phyloP scores from a whole-genome alignment of 768 basidiomycete species.

The Pleurotus eryngii region DNA sequence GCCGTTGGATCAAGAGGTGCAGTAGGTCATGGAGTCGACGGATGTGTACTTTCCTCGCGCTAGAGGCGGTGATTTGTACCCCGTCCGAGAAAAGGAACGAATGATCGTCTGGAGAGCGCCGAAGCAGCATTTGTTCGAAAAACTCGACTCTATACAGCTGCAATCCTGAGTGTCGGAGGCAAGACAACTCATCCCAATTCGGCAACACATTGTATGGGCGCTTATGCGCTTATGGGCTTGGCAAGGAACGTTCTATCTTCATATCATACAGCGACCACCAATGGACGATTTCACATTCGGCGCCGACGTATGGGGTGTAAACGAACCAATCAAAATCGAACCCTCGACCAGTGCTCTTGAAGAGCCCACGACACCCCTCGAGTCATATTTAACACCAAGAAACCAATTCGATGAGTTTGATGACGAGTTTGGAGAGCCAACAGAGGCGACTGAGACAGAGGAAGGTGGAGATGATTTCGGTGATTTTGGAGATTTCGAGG shows the following conservation, averaged over 20 bases:
- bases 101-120: constrained; percentile 32
- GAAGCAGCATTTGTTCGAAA: not conserved
- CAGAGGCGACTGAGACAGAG: constrained; percentile 40
- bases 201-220: too few relatives aligned
- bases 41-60: constrained; percentile 67
- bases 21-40: constrained; percentile 73
- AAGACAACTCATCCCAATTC: too few relatives aligned
- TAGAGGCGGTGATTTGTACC: constrained; percentile 41
- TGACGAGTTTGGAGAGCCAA: constrained; percentile 47
- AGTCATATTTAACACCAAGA: constrained; percentile 1
- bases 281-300: constrained; percentile 75
- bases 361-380: constrained; percentile 10
- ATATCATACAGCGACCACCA: not conserved
- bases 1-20: constrained; percentile 65
- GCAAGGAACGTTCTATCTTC: too few relatives aligned
- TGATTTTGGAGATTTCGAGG: constrained; percentile 87
- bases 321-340: constrained; percentile 25
- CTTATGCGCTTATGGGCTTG: too few relatives aligned
- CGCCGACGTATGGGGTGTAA: constrained; percentile 69
- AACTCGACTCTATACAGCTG: too few relatives aligned
- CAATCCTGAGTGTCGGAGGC: too few relatives aligned
- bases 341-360: constrained; percentile 24
- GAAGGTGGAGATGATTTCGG: constrained; percentile 70
- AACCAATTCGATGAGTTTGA: constrained; percentile 52
- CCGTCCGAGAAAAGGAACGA: constrained; percentile 64